Evolutionary conservation across 306 rosid species (phyloP).

Genomic region (Vigna radiata): DNA sequence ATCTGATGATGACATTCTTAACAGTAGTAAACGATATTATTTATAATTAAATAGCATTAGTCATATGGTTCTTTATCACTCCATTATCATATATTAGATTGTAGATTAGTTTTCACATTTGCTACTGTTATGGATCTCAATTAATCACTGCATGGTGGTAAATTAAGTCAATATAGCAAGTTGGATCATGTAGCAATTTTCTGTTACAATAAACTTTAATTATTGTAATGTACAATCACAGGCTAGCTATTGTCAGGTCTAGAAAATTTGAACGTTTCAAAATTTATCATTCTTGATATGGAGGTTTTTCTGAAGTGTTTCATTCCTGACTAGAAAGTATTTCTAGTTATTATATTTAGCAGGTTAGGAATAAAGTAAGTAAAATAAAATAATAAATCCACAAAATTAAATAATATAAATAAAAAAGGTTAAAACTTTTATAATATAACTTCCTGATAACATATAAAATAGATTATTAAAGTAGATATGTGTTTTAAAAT

Average conservation of each 20-base stretch:
- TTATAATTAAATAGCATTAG: constrained; percentile 44
- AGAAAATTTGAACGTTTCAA: not conserved
- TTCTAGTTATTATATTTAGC: not conserved
- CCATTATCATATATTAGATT: not conserved
- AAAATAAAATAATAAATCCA: too few relatives aligned
- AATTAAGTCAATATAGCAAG: too few relatives aligned
- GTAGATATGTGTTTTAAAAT: too few relatives aligned
- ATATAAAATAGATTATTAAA: too few relatives aligned
- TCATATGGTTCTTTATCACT: constrained; percentile 25
- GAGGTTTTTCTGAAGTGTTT: not conserved
- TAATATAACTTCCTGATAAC: too few relatives aligned
- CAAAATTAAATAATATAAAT: too few relatives aligned
- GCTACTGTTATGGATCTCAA: not conserved
- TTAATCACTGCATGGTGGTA: too few relatives aligned
- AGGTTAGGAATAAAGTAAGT: too few relatives aligned
- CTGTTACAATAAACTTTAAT: too few relatives aligned
- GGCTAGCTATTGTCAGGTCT: not conserved
- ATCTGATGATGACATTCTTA: constrained; percentile 51
- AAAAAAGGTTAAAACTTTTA: too few relatives aligned
- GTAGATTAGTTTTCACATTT: not conserved
- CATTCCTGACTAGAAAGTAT: not conserved
- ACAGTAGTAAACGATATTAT: constrained; percentile 45
- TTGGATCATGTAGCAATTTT: not conserved
- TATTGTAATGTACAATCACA: not conserved
- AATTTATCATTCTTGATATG: not conserved